Base-by-base conservation (phyloP, 2,329 filamentous ascomycete species). In the Diaporthe helianthi region DNA sequence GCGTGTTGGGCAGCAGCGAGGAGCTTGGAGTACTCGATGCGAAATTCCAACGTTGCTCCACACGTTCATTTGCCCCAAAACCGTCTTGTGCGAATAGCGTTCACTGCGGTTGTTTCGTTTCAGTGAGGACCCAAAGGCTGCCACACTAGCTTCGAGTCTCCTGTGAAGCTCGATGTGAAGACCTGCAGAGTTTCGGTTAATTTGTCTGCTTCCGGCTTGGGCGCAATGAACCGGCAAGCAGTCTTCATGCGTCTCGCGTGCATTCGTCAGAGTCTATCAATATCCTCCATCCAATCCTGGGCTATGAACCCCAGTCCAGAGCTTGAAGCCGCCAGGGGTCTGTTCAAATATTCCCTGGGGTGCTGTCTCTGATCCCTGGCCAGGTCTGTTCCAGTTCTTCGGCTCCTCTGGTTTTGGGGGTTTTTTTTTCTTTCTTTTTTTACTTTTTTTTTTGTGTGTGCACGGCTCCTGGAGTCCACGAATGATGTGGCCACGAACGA, bases 71-170 rank as follows among this genome's bases (percentile, higher is more conserved):
- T 47, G 41, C 41, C n/a, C 26, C 19, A 46, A 46, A 47, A 8
- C 2, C 24, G 1, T 26, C 38, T 19, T 13, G 7, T n/a, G 22
- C 9, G n/a, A 15, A 47, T 17, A 49, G 26, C 41, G 8, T 36
- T 63, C 44, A 19, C 58, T 47, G 19, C 19, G 44, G 58, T 9
- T 7, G 58, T 36, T 63, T 63, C 58, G 58, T 36, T 63, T 63
- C 58, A 49, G 58, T n/a, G 15, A 49, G 49, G 41, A n/a, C 33
- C 22, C 22, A n/a, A n/a, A 36, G n/a, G 58, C 41, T 63, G 58
- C 44, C 29, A 63, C 58, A 36, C 58, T 49, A 63, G 58, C 44
- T 19, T 47, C 44, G 26, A 61, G 58, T 26, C 29, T 63, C 12
- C 17, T 24, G 15, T 19, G 6, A n/a, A 6, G 55, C n/a, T 33